phyloP scores from a whole-genome alignment of 345 rosid genomes.

The Alliaria petiolata region DNA sequence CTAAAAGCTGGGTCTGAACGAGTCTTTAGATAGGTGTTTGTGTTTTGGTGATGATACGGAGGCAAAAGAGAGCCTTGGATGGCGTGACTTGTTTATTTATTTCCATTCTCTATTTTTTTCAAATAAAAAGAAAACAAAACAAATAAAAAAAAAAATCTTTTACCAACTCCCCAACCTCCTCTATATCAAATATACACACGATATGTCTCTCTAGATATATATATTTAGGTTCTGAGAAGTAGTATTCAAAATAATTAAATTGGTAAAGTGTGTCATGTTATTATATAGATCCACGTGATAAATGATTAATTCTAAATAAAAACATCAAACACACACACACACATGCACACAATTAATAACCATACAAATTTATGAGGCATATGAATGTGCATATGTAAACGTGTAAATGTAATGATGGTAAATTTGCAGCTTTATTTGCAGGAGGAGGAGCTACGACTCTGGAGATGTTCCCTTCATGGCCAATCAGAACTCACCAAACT shows the following conservation, averaged over 20 bases:
- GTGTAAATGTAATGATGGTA: constrained; percentile 30
- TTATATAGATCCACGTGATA: constrained; percentile 26
- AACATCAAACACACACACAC: neutral
- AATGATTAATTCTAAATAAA: constrained; percentile 7
- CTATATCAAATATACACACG: constrained; percentile 14
- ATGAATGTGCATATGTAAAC: neutral
- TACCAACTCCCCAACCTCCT: constrained; percentile 32
- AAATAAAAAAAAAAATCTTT: neutral
- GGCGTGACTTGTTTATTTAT: constrained; percentile 49
- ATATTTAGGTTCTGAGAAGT: neutral
- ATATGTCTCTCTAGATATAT: neutral
- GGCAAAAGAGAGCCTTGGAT: constrained; percentile 46
- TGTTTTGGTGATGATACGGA: constrained; percentile 70
- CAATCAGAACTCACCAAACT: constrained; percentile 94
- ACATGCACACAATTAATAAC: neutral
- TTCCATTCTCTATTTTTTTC: neutral
- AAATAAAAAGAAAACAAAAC: neutral
- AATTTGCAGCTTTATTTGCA: constrained; percentile 69
- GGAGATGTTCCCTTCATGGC: constrained; percentile 99
- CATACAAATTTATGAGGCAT: neutral
- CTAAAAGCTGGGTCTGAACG: constrained; percentile 37
- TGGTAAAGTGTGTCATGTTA: constrained; percentile 14
- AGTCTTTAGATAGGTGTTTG: constrained; percentile 51
- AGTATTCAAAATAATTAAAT: neutral
- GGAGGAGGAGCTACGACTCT: constrained; percentile 87